phyloP scores from a whole-genome alignment of 805 yeast species.

The Yamadazyma endophytica region DNA sequence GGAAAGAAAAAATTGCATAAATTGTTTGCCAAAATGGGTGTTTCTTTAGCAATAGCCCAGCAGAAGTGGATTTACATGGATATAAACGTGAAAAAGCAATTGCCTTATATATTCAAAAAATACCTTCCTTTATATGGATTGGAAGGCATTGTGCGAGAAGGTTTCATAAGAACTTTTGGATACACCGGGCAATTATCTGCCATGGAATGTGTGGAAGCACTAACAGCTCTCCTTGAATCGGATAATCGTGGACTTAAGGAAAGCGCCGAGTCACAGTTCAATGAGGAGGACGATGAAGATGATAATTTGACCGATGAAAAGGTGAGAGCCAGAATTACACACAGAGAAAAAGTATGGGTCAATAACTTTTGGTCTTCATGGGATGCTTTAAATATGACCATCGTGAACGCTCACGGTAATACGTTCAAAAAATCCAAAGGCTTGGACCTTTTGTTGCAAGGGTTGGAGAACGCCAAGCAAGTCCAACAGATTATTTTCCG shows the following conservation, averaged over 20 bases:
- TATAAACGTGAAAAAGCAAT: slow-evolving; percentile 66
- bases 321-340: slow-evolving; percentile 23
- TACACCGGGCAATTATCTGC: slow-evolving; percentile 85
- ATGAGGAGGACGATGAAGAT: slow-evolving; percentile 14
- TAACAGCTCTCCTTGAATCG: slow-evolving; percentile 78
- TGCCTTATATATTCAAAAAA: slow-evolving; percentile 64
- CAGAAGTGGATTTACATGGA: slow-evolving; percentile 93
- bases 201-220: slow-evolving; percentile 86
- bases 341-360: slow-evolving; percentile 64
- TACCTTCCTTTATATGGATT: slow-evolving; percentile 74
- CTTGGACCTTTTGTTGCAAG: slow-evolving; percentile 56
- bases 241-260: slow-evolving; percentile 35
- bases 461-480: slow-evolving; percentile 77
- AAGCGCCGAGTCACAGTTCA: slow-evolving; percentile 3
- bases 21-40: slow-evolving; percentile 95
- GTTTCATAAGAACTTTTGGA: slow-evolving; percentile 84
- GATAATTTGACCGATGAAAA: slow-evolving; percentile 9
- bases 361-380: slow-evolving; percentile 63
- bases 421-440: slow-evolving; percentile 32
- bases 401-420: slow-evolving; percentile 10
- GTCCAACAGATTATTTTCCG: slow-evolving; percentile 81
- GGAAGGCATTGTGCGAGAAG: slow-evolving; percentile 78
- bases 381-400: slow-evolving; percentile 44
- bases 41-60: slow-evolving; percentile 80
- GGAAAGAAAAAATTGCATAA: slow-evolving; percentile 85